phyloP scores from a whole-genome alignment of 2,329 filamentous ascomycete species.

The Aureobasidium namibiae region DNA sequence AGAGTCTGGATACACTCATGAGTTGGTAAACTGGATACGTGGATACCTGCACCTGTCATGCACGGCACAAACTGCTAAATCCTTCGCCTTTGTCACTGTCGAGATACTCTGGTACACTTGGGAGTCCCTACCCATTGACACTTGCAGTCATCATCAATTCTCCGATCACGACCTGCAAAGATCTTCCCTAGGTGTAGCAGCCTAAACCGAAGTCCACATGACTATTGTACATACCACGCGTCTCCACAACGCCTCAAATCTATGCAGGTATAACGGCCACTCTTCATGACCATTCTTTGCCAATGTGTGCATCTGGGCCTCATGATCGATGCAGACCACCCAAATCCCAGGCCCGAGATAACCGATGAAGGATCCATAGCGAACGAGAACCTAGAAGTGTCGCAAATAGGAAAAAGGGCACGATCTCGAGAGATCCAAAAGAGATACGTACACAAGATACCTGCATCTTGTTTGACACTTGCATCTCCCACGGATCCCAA shows the following conservation, averaged over 20 bases:
- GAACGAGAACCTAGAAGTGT: neutral
- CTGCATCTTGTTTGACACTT: neutral
- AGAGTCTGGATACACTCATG: neutral
- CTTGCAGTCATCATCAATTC: neutral
- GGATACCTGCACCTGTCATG: neutral
- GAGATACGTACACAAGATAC: neutral
- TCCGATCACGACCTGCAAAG: neutral
- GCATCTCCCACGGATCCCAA: neutral
- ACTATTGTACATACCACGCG: neutral
- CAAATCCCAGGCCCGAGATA: neutral
- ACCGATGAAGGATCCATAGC: neutral
- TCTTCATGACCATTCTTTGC: neutral
- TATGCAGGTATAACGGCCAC: neutral
- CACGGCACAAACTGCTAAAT: neutral
- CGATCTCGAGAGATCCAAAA: no score
- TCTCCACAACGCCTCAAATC: neutral
- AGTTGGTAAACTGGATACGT: no score
- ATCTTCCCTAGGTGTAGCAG: neutral
- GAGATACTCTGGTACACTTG: no score
- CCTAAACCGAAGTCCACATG: neutral
- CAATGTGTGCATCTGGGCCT: neutral
- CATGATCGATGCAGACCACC: neutral
- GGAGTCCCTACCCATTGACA: no score
- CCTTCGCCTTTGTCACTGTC: no score
- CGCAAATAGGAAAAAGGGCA: neutral